Evolutionary conservation across 1,139 yeast genomes (phyloP).

Genomic region (Chernovozyma sophiae-reginae): DNA sequence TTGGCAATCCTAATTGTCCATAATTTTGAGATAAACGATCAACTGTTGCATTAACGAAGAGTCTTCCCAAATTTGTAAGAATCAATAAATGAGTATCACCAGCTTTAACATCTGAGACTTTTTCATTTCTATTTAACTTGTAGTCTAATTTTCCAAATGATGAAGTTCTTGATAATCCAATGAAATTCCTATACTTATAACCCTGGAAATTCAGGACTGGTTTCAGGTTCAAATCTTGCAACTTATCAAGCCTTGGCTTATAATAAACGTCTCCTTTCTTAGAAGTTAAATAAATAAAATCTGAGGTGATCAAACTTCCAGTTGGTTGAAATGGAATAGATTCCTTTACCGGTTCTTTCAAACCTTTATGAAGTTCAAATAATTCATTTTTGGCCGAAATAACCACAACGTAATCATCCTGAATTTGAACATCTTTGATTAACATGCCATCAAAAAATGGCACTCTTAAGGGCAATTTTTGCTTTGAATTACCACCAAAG

Average conservation of each 20-base stretch:
- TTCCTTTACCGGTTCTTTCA: slow-evolving; percentile 16
- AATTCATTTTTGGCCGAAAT: slow-evolving; percentile 73
- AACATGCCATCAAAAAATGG: slow-evolving; percentile 59
- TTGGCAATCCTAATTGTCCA: slow-evolving; percentile 85
- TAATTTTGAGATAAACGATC: slow-evolving; percentile 28
- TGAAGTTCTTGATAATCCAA: slow-evolving; percentile 16
- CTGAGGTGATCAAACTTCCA: slow-evolving; percentile 50
- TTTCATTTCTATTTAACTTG: slow-evolving; percentile 37
- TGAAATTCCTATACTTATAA: slow-evolving; percentile 18
- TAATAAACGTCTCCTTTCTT: slow-evolving; percentile 50
- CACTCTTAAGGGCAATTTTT: slow-evolving; percentile 56
- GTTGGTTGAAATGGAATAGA: slow-evolving; percentile 44
- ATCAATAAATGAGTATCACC: slow-evolving; percentile 70
- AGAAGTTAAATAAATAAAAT: slow-evolving; percentile 55
- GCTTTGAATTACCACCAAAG: slow-evolving; percentile 30
- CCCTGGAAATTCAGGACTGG: slow-evolving; percentile 19
- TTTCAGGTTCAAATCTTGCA: slow-evolving; percentile 3
- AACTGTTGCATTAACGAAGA: slow-evolving; percentile 62
- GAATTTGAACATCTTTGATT: slow-evolving; percentile 55
- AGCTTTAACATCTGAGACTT: slow-evolving; percentile 46
- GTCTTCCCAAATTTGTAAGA: slow-evolving; percentile 57
- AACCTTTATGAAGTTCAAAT: slow-evolving; percentile 59
- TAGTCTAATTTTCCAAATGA: slow-evolving; percentile 9
- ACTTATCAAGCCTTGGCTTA: slow-evolving; percentile 36
- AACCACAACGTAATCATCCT: slow-evolving; percentile 49